These are phyloP conservation scores for Metschnikowia cubensis DNA, from an alignment of 805 yeast genomes.

Conservation along the genomic window DNA sequence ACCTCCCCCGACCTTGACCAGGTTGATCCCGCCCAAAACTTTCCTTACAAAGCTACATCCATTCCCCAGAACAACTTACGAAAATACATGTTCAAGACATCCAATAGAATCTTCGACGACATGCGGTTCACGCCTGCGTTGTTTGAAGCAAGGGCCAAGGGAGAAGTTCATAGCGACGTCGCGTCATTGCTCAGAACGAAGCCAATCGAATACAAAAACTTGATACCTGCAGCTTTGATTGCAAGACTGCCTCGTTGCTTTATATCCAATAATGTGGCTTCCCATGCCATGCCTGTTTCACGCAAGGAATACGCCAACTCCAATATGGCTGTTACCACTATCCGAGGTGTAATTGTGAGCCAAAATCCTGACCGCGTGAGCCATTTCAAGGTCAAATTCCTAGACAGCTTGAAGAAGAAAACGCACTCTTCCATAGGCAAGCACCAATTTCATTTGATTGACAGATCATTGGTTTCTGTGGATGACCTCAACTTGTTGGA, in stretches of 20 bases:
- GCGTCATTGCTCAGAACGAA: constrained; percentile 23
- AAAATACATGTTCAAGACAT: constrained; percentile 50
- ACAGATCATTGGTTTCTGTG: constrained; percentile 20
- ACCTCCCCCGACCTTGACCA: neutral
- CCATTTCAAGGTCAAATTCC: constrained; percentile 31
- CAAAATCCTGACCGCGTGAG: constrained; percentile 3
- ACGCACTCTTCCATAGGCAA: constrained; percentile 20
- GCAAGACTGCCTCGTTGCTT: constrained; percentile 19
- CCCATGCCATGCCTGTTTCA: constrained; percentile 31
- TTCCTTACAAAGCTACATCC: constrained; percentile 14
- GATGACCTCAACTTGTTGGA: constrained; percentile 26
- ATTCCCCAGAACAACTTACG: constrained; percentile 13
- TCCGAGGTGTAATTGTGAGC: constrained; percentile 33
- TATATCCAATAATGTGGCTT: constrained; percentile 34
- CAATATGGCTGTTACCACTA: constrained; percentile 19
- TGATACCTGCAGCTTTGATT: constrained; percentile 14
- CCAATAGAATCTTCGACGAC: constrained; percentile 67
- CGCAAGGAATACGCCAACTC: constrained; percentile 15
- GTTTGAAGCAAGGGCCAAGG: neutral
- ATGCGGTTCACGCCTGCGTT: constrained; percentile 28
- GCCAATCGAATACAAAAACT: constrained; percentile 36
- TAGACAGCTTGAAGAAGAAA: constrained; percentile 18
- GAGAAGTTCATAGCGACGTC: neutral
- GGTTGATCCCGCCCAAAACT: constrained; percentile 4
- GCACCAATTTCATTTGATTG: constrained; percentile 35